These are phyloP conservation scores for Geranomyces variabilis DNA, from an alignment of 192 early-diverging fungal species.

Conservation along the genomic window DNA sequence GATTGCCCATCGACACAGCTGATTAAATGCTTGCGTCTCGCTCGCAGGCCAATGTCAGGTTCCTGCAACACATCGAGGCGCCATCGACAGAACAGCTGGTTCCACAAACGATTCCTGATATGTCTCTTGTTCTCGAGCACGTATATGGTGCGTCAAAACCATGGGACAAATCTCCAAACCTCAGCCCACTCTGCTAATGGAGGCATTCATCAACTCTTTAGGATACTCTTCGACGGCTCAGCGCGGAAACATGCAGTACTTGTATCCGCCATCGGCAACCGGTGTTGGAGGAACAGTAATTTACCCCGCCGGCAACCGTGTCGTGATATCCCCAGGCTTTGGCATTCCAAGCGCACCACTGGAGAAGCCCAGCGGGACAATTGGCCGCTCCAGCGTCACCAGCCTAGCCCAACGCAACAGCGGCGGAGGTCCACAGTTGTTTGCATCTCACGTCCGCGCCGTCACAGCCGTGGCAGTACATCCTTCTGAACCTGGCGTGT, in stretches of 20 bases:
- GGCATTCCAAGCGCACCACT: background rate
- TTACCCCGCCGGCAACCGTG: constrained; percentile 27
- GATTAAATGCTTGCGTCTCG: background rate
- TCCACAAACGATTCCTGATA: constrained; percentile 8
- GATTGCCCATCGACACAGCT: background rate
- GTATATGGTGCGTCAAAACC: constrained; percentile 38
- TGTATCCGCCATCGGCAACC: constrained; percentile 21
- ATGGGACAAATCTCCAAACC: too few relatives aligned
- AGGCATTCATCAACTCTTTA: too few relatives aligned
- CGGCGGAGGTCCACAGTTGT: background rate
- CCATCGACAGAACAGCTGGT: background rate
- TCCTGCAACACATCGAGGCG: constrained; percentile 21
- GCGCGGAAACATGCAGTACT: constrained; percentile 22
- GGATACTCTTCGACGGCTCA: constrained; percentile 24
- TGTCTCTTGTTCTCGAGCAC: constrained; percentile 20
- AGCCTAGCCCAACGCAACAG: too few relatives aligned
- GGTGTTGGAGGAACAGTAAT: background rate
- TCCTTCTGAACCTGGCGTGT: constrained; percentile 18
- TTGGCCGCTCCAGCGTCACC: background rate
- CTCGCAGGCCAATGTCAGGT: constrained; percentile 22
- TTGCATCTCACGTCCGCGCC: constrained; percentile 12
- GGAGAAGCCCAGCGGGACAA: too few relatives aligned
- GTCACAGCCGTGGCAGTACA: constrained; percentile 27
- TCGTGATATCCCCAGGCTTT: constrained; percentile 16
- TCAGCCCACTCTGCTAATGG: too few relatives aligned